A percentile compares a stretch with the other conserved stretches of the same genome.
Conservation (phyloP, 768 basidiomycete species). For the Suillus cothurnatus region DNA sequence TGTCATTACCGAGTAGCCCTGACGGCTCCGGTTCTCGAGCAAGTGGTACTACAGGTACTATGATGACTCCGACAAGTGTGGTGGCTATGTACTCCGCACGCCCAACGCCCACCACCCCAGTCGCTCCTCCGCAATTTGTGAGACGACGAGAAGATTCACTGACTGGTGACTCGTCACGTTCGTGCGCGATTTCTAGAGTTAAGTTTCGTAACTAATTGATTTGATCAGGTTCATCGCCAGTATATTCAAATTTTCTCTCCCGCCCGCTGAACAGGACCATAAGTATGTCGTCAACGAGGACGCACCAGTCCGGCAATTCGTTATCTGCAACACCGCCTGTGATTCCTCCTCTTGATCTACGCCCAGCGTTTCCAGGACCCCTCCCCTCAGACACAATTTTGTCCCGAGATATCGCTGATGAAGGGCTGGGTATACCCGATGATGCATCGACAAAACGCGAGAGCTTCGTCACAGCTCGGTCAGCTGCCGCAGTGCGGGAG, state of each 20-base stretch:
- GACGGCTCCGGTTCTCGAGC: constrained; percentile 28
- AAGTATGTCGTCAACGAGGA: constrained; percentile 64
- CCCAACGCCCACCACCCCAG: constrained; percentile 27
- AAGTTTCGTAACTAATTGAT: constrained; percentile 1
- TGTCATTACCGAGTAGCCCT: constrained; percentile 31
- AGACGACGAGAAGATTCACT: constrained; percentile 32
- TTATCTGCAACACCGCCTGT: constrained; percentile 41
- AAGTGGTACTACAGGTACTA: constrained; percentile 32
- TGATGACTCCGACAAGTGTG: constrained; percentile 35
- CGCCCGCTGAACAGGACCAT: constrained; percentile 67
- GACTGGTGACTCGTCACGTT: constrained; percentile 40
- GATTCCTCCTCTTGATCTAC: constrained; percentile 62
- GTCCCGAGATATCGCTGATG: constrained; percentile 26
- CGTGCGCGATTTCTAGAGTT: constrained; percentile 25
- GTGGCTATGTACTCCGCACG: constrained; percentile 18
- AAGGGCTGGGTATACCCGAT: constrained; percentile 28
- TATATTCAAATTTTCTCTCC: constrained; percentile 58
- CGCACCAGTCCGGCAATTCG: constrained; percentile 49
- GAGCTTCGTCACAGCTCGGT: constrained; percentile 56
- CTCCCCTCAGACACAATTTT: constrained; percentile 25
- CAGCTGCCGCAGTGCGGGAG: constrained; percentile 26
- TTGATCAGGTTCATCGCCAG: constrained; percentile 48
- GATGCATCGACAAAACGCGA: constrained; percentile 52
- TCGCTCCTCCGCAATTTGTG: constrained; percentile 25
- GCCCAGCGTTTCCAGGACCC: constrained; percentile 51